Conservation (phyloP, 2,329 filamentous ascomycete genomes). For the Fusarium sp. region DNA sequence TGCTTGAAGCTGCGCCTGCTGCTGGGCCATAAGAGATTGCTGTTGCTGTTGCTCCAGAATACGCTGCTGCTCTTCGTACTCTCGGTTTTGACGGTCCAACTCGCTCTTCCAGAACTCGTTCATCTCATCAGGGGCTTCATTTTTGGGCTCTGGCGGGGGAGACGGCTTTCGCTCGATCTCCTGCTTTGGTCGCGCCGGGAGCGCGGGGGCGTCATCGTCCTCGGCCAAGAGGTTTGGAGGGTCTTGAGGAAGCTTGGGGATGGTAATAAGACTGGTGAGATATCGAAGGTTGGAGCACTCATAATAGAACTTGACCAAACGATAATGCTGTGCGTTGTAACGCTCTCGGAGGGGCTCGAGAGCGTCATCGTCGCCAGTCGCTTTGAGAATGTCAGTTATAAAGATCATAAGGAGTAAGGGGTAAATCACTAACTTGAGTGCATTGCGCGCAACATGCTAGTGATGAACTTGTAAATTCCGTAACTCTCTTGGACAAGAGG, state of each 20-base stretch:
- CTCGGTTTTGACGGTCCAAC: conserved; percentile 88
- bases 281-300: conserved; percentile 98
- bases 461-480: conserved; percentile 99
- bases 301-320: conserved; percentile 97
- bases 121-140: conserved; percentile 91
- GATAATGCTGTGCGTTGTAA: conserved; percentile 97
- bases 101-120: conserved; percentile 98
- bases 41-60: conserved; percentile 90
- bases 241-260: conserved; percentile 95
- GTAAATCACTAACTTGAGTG: conserved; percentile 78
- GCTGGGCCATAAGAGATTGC: conserved; percentile 82
- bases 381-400: conserved; percentile 57
- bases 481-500: conserved; percentile 97
- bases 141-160: conserved; percentile 75
- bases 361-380: conserved; percentile 93
- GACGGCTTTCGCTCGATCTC: conserved; percentile 77
- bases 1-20: conserved; percentile 85
- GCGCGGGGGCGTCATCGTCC: conserved; percentile 84
- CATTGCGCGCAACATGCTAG: conserved; percentile 99
- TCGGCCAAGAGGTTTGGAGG: conserved; percentile 90
- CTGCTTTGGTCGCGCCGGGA: conserved; percentile 84
- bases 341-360: conserved; percentile 87
- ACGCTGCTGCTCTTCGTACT: conserved; percentile 94
- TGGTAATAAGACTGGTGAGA: conserved; percentile 93
- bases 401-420: conserved; percentile 5